A percentile compares a stretch with the other conserved stretches of the same genome.
These are phyloP conservation scores for Ophiocordyceps camponoti-rufipedis DNA, from an alignment of 2,329 filamentous ascomycete species.

Conservation along the genomic window DNA sequence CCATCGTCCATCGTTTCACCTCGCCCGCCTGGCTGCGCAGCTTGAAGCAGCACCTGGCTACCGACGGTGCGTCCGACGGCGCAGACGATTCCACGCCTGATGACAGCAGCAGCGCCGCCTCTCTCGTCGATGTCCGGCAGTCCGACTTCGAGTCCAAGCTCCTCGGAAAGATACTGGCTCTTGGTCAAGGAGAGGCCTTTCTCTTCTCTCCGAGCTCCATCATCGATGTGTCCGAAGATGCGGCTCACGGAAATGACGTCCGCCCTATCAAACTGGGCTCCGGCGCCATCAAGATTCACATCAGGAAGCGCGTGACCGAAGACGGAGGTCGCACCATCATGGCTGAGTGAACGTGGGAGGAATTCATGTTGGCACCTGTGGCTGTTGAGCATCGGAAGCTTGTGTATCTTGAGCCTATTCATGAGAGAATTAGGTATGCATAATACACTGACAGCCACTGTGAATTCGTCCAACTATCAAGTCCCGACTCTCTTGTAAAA, in stretches of 20 bases:
- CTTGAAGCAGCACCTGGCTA: slow-evolving; percentile 25
- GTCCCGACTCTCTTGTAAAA: slow-evolving; percentile 20
- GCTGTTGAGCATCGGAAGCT: no score
- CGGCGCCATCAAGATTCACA: slow-evolving; percentile 19
- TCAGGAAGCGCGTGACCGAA: slow-evolving; percentile 22
- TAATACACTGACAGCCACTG: background rate
- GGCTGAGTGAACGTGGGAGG: slow-evolving; percentile 9
- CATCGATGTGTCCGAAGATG: slow-evolving; percentile 7
- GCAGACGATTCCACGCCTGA: background rate
- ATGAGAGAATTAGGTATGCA: no score
- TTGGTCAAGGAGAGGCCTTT: slow-evolving; percentile 25
- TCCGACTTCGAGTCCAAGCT: slow-evolving; percentile 9
- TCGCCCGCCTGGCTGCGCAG: slow-evolving; percentile 43
- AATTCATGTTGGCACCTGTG: no score
- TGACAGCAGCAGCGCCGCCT: background rate
- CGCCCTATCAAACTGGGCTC: slow-evolving; percentile 8
- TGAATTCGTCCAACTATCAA: background rate
- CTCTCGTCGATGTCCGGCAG: no score
- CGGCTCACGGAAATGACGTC: background rate
- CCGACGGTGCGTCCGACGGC: background rate
- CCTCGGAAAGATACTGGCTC: slow-evolving; percentile 22
- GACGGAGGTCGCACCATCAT: slow-evolving; percentile 28
- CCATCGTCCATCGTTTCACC: slow-evolving; percentile 53
- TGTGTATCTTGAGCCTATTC: no score
- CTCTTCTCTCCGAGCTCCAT: slow-evolving; percentile 27